These are phyloP conservation scores for Clonostachys byssicola DNA, from an alignment of 2,329 filamentous ascomycete species.

Conservation along the genomic window DNA sequence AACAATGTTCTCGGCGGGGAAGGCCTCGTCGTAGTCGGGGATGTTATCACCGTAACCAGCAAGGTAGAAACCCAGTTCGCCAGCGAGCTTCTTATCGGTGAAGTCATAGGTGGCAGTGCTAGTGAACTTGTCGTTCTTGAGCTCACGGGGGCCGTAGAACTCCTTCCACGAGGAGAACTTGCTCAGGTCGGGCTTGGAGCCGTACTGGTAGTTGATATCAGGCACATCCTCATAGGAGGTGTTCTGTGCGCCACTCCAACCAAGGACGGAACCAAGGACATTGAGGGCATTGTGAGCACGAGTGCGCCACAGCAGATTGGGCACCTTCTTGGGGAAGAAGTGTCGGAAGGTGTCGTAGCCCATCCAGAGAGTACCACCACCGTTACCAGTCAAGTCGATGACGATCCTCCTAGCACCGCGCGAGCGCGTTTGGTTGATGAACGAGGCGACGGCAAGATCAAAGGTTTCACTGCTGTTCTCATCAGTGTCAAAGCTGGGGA, in stretches of 20 bases:
- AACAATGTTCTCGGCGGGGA: conserved; percentile 30
- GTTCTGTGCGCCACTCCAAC: too few relatives aligned
- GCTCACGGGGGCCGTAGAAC: not conserved
- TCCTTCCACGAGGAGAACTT: not conserved
- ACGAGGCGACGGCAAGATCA: not conserved
- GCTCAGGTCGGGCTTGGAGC: too few relatives aligned
- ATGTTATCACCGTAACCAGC: conserved; percentile 33
- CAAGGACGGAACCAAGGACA: too few relatives aligned
- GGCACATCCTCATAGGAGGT: too few relatives aligned
- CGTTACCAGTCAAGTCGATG: not conserved
- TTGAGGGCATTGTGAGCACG: too few relatives aligned
- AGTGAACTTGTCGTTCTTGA: not conserved
- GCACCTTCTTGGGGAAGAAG: not conserved
- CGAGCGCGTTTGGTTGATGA: not conserved
- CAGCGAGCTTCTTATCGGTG: conserved; percentile 24
- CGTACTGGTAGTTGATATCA: too few relatives aligned
- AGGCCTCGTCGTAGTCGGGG: conserved; percentile 11
- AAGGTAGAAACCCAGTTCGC: conserved; percentile 27
- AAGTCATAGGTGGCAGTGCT: not conserved
- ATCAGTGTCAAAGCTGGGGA: not conserved
- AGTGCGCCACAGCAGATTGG: too few relatives aligned
- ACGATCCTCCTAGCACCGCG: not conserved
- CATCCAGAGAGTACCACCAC: not conserved
- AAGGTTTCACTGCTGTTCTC: not conserved
- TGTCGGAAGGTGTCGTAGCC: not conserved